Conservation (phyloP, 257 asterid species). For the Buddleja alternifolia region DNA sequence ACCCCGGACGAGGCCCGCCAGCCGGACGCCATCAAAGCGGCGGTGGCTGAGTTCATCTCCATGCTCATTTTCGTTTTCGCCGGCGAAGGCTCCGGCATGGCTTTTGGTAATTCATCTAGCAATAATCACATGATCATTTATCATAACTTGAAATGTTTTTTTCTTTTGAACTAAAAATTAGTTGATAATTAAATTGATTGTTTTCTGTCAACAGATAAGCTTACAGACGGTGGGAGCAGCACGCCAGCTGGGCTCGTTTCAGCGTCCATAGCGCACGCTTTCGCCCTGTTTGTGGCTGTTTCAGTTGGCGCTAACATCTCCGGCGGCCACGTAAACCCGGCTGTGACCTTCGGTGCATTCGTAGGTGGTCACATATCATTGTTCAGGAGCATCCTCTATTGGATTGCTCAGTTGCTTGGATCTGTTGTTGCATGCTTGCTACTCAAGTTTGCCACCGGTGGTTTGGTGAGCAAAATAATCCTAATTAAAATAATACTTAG, state of each 20-base stretch:
- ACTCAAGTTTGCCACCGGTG: constrained; percentile 76
- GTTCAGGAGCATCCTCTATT: constrained; percentile 54
- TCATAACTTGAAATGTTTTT: too few species aligned
- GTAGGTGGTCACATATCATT: constrained; percentile 78
- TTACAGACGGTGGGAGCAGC: constrained; percentile 55
- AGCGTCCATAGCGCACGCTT: constrained; percentile 75
- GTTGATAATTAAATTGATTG: not conserved
- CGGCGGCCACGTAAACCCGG: constrained; percentile 89
- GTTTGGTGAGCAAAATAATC: constrained; percentile 44
- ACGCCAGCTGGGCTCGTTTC: constrained; percentile 74
- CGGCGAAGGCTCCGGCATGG: constrained; percentile 91
- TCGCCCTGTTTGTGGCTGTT: constrained; percentile 79
- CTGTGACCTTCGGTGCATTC: constrained; percentile 82
- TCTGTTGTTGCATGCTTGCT: constrained; percentile 77
- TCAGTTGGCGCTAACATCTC: constrained; percentile 83
- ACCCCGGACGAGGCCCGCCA: constrained; percentile 61
- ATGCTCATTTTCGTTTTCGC: constrained; percentile 85
- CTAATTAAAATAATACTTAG: not conserved
- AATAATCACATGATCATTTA: not conserved
- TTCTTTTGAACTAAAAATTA: not conserved
- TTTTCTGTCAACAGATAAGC: constrained; percentile 47
- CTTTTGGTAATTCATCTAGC: constrained; percentile 48
- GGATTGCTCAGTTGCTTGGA: constrained; percentile 86
- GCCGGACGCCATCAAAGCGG: constrained; percentile 79
- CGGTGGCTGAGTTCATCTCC: constrained; percentile 79